Base-by-base conservation (phyloP, 148 eudicot species). In the Gaultheria prostrata region DNA sequence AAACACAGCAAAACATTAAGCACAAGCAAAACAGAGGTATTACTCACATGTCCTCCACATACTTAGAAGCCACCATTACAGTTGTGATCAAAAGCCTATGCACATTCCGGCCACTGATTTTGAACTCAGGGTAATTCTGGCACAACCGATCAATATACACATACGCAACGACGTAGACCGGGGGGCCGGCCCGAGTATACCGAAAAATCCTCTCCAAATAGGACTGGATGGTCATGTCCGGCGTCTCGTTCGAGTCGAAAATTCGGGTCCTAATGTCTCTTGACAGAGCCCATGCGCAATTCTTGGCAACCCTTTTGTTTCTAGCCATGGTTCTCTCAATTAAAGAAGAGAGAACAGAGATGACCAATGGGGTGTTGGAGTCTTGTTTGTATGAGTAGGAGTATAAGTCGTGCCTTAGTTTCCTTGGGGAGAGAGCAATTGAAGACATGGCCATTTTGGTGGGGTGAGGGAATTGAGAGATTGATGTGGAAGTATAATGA, bases 71-170 rank as follows among this genome's bases (percentile, higher is more conserved):
- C 61, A 97, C 92, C 98, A 97, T 92, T 51, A 97, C 90, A 4
- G 99, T 97, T 0, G 99, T 97, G 80, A 97, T 94, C 83, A 97
- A 93, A 75, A 97, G 92, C 83, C 99, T 86, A 88, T 97, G 97
- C 30, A 97, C 98, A 90, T 97, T 97, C 26, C 95, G 77, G 2
- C 91, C 90, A 46, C 82, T 91, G 80, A 97, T 89, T 59, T 90
- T 85, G 73, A 97, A 97, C 75, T 89, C 90, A 0, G 94, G 98
- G 71, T 90, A 89, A 7, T 84, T 84, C 82, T 92, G 94, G 61
- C 93, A 94, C 39, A 97, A 88, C 28, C 99, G 75, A 80, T 97
- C 99, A 46, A 97, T 97, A 71, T 97, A 97, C 6, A 93, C 98
- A 76, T 97, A 97, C 2, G 99, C 99, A 6, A 97, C 98, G 1